A percentile compares a stretch with the other conserved stretches of the same genome.
phyloP scores from a whole-genome alignment of 805 yeast species.

The Jamesozyma rosinii region DNA sequence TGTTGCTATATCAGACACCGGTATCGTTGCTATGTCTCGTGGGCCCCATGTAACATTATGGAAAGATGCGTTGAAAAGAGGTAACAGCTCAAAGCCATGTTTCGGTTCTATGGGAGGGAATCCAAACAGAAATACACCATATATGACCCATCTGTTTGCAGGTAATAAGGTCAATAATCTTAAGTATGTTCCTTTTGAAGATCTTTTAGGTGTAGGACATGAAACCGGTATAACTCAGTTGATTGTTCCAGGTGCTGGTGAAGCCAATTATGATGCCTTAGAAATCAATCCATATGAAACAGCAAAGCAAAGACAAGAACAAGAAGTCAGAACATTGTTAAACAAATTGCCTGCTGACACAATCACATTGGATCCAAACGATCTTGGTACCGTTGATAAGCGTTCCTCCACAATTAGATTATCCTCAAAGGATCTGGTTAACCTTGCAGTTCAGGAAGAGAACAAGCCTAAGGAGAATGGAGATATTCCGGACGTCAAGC shows the following conservation, averaged over 20 bases:
- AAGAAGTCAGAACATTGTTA: constrained; percentile 75
- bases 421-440: constrained; percentile 49
- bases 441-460: constrained; percentile 31
- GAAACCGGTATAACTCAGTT: constrained; percentile 68
- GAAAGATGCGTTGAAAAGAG: constrained; percentile 65
- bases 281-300: constrained; percentile 91
- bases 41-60: constrained; percentile 92
- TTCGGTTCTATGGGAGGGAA: constrained; percentile 31
- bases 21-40: constrained; percentile 83
- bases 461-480: constrained; percentile 34
- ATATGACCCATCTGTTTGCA: constrained; percentile 82
- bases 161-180: constrained; percentile 62
- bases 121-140: constrained; percentile 50
- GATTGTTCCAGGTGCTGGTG: constrained; percentile 94
- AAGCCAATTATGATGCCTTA: constrained; percentile 90
- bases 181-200: constrained; percentile 88
- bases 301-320: constrained; percentile 84
- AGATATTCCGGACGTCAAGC: constrained; percentile 48
- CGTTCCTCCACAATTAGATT: constrained; percentile 55
- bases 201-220: constrained; percentile 87
- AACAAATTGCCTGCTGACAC: constrained; percentile 89
- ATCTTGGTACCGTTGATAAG: constrained; percentile 75
- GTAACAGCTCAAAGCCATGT: constrained; percentile 41
- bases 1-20: constrained; percentile 76
- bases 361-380: constrained; percentile 80